A percentile compares a stretch with the other conserved stretches of the same genome.
Evolutionary conservation across 495 filamentous ascomycete species (phyloP).

Genomic region (Physcia stellaris): DNA sequence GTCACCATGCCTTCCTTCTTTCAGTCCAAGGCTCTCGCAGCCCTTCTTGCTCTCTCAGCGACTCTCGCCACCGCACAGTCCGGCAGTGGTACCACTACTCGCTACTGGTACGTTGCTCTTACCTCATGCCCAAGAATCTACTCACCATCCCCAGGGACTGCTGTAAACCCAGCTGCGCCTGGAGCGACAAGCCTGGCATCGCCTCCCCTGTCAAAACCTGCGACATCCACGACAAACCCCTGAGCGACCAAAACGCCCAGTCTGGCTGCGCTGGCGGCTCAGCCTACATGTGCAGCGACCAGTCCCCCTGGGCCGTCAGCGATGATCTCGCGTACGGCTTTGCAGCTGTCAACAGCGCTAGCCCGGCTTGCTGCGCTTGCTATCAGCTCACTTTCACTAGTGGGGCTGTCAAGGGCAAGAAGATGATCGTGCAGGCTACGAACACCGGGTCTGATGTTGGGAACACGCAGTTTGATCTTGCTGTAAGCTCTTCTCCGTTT

Average conservation of each 20-base stretch:
- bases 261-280: slow-evolving; percentile 37
- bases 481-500: slow-evolving; percentile 23
- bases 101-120: slow-evolving; percentile 47
- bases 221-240: slow-evolving; percentile 35
- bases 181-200: slow-evolving; percentile 31
- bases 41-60: neutral
- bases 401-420: slow-evolving; percentile 40
- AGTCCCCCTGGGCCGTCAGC: slow-evolving; percentile 47
- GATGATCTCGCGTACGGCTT: slow-evolving; percentile 42
- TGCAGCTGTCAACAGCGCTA: slow-evolving; percentile 42
- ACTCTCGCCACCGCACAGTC: neutral
- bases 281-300: slow-evolving; percentile 49
- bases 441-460: slow-evolving; percentile 50
- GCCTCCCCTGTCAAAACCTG: slow-evolving; percentile 39
- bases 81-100: slow-evolving; percentile 34
- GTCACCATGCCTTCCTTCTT: neutral
- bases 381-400: slow-evolving; percentile 54
- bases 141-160: too few relatives aligned
- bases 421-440: slow-evolving; percentile 54
- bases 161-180: slow-evolving; percentile 53
- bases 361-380: slow-evolving; percentile 46
- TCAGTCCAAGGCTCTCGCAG: neutral
- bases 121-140: too few relatives aligned
- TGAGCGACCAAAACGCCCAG: slow-evolving; percentile 4
- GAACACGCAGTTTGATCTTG: slow-evolving; percentile 50